Base-by-base conservation (phyloP, 257 asterid species). In the Plectranthus barbatus region DNA sequence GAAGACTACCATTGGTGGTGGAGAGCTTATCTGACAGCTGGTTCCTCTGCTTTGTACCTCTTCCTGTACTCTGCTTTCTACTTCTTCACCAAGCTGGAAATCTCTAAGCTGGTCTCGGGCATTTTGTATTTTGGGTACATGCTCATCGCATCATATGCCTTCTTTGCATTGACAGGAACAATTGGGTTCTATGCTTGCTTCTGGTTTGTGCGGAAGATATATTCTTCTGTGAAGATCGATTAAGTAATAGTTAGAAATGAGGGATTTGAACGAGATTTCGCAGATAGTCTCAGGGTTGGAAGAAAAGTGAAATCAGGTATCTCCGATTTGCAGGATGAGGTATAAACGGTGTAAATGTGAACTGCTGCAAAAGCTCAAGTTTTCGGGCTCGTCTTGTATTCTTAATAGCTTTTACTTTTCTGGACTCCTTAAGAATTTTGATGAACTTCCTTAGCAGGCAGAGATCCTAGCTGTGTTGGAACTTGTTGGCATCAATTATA, bases 1-100 rank as follows among this genome's bases (percentile, higher is more conserved):
- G 96, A 89, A 74, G 96, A 89, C 77, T 84, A 89, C 58, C 66
- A 86, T 19, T 89, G 96, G 96, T 89, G 96, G 96, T 89, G 96
- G 96, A 89, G 96, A 76, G 96, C 96, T 59, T 89, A 89, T 68
- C 71, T 89, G 14, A 89, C 93, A 0, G 87, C 96, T 21, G 96
- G 96, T 48, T 89, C 96, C 64, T 89, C 96, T 1, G 96, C 95
- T 24, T 62, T 89, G 23, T 89, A 89, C 82, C 87, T 89, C 37
- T 89, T 89, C 84, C 78, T 86, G 20, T 89, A 89, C 86, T 89
- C 96, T 1, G 66, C 84, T 58, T 89, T 89, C 85, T 89, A 89
- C 85, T 89, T 89, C 84, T 89, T 89, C 81, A 86, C 96, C 65
- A 89, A 89, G 85, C 56, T 89, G 90, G 96, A 89, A 70, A 89